These are phyloP conservation scores for Pleurotus pulmonarius DNA, from an alignment of 768 basidiomycete species.

Conservation along the genomic window DNA sequence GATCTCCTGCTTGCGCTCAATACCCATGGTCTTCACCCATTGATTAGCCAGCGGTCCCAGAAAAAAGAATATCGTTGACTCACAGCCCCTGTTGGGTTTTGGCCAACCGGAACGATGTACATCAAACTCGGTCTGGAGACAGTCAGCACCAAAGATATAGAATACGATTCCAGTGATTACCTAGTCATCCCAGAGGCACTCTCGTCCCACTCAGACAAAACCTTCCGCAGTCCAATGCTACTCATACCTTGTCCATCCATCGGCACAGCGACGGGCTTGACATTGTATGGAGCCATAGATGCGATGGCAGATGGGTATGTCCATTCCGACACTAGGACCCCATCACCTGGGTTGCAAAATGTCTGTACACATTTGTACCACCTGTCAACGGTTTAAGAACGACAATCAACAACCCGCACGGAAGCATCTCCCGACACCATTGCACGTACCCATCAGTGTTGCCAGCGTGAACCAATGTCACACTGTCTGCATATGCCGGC, in stretches of 20 bases:
- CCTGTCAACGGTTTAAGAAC: background rate
- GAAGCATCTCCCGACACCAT: conserved; percentile 10
- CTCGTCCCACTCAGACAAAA: conserved; percentile 68
- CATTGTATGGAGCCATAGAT: conserved; percentile 32
- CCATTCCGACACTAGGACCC: conserved; percentile 63
- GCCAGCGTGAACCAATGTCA: conserved; percentile 54
- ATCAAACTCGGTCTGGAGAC: conserved; percentile 59
- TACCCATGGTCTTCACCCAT: conserved; percentile 51
- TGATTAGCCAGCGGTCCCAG: background rate
- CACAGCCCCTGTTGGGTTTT: conserved; percentile 78
- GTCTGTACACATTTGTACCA: conserved; percentile 56
- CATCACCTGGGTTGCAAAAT: conserved; percentile 65
- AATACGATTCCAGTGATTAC: background rate
- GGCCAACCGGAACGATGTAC: conserved; percentile 75
- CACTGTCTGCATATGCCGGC: conserved; percentile 60
- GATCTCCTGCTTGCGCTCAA: conserved; percentile 67
- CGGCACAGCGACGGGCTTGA: conserved; percentile 50
- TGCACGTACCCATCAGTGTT: conserved; percentile 57
- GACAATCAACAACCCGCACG: background rate
- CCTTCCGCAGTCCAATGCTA: conserved; percentile 51
- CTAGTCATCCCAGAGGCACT: conserved; percentile 32
- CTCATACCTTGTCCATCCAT: conserved; percentile 74
- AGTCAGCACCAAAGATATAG: background rate
- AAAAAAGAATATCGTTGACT: conserved; percentile 19
- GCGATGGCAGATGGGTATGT: conserved; percentile 60